Conservation (phyloP, 2,329 filamentous ascomycete species). For the Cercospora zeina region DNA sequence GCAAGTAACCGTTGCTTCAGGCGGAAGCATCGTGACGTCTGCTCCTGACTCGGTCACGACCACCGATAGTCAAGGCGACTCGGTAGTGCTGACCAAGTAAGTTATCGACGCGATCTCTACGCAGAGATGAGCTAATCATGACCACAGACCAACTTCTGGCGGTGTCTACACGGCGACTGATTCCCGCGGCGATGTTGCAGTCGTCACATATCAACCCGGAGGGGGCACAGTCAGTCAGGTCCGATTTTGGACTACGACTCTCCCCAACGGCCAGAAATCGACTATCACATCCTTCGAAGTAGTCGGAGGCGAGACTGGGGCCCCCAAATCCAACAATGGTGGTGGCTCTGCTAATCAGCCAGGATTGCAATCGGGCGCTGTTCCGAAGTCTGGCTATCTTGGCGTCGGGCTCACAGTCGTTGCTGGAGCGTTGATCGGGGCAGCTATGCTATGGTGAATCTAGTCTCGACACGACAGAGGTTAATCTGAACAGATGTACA, state of each 20-base stretch:
- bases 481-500: conserved; percentile 3
- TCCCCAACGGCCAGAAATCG: conserved; percentile 40
- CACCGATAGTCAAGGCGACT: conserved; percentile 45
- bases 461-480: neutral
- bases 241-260: conserved; percentile 41
- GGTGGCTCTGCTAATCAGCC: conserved; percentile 34
- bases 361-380: conserved; percentile 44
- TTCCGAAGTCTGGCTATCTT: conserved; percentile 32
- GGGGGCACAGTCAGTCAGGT: conserved; percentile 46
- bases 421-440: conserved; percentile 41
- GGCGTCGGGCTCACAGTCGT: conserved; percentile 38
- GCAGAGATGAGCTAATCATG: neutral
- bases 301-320: conserved; percentile 39
- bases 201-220: conserved; percentile 51
- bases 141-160: conserved; percentile 34
- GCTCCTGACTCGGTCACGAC: conserved; percentile 43
- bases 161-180: conserved; percentile 50
- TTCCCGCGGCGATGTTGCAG: conserved; percentile 43
- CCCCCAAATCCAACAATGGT: conserved; percentile 19
- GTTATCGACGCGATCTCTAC: neutral
- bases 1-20: conserved; percentile 43
- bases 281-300: conserved; percentile 50
- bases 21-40: conserved; percentile 39
- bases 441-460: conserved; percentile 31
- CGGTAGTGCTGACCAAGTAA: conserved; percentile 40